phyloP scores from a whole-genome alignment of 1,139 yeast species.

The Pichia kudriavzevii region DNA sequence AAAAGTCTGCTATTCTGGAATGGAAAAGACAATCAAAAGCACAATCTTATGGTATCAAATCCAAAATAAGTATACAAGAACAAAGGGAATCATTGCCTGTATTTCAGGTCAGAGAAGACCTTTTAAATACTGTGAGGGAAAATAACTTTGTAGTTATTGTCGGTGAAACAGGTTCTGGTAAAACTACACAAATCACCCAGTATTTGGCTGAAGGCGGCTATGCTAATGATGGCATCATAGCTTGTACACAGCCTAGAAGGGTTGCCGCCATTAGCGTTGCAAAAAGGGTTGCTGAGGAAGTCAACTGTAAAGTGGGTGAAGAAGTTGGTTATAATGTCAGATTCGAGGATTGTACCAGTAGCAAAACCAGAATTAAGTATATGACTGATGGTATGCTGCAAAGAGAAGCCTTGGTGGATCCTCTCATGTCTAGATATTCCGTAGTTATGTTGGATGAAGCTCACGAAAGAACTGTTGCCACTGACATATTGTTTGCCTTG shows the following conservation, averaged over 20 bases:
- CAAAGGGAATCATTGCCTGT: slow-evolving; percentile 74
- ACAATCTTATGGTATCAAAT: slow-evolving; percentile 48
- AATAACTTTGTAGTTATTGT: slow-evolving; percentile 81
- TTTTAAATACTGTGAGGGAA: slow-evolving; percentile 49
- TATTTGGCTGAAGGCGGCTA: slow-evolving; percentile 86
- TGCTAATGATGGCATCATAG: slow-evolving; percentile 68
- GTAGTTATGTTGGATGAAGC: slow-evolving; percentile 97
- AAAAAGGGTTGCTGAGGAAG: slow-evolving; percentile 58
- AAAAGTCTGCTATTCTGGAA: slow-evolving; percentile 28
- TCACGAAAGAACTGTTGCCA: slow-evolving; percentile 90
- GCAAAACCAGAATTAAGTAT: slow-evolving; percentile 77
- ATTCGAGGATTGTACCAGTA: slow-evolving; percentile 81
- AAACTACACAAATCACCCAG: slow-evolving; percentile 57
- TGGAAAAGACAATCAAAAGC: slow-evolving; percentile 45
- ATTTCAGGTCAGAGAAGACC: slow-evolving; percentile 47
- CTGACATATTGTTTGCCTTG: slow-evolving; percentile 85
- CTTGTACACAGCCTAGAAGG: slow-evolving; percentile 70
- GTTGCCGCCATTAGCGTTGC: slow-evolving; percentile 71
- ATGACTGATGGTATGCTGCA: slow-evolving; percentile 99
- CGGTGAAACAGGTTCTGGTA: slow-evolving; percentile 84
- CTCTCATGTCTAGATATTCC: slow-evolving; percentile 67
- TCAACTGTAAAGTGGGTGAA: slow-evolving; percentile 48
- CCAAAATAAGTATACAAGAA: slow-evolving; percentile 46
- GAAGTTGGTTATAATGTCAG: slow-evolving; percentile 73
- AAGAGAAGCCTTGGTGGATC: slow-evolving; percentile 97